Conservation (phyloP, 2,329 filamentous ascomycete species). For the Diaporthe longicolla region DNA sequence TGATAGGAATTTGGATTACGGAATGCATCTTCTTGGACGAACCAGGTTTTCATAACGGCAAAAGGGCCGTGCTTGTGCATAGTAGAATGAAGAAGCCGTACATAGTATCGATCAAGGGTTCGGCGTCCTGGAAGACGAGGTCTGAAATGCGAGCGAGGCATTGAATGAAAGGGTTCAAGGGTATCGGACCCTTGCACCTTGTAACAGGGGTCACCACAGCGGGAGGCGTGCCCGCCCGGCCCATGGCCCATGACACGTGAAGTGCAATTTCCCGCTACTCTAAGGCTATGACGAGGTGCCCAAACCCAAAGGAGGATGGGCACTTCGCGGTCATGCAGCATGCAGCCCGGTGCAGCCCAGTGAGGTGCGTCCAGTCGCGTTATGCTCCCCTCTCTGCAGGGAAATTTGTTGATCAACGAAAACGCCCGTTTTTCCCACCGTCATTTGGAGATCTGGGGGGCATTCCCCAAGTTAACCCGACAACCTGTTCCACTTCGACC, state of each 20-base stretch:
- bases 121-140: background rate
- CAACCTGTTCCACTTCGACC: constrained; percentile 35
- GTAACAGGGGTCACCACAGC: constrained; percentile 30
- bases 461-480: constrained; percentile 37
- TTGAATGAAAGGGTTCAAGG: constrained; percentile 22
- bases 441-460: constrained; percentile 26
- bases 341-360: constrained; percentile 34
- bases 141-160: constrained; percentile 8
- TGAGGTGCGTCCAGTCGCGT: constrained; percentile 36
- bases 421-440: constrained; percentile 23
- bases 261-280: constrained; percentile 38
- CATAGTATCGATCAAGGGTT: background rate
- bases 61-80: background rate
- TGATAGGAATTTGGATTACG: background rate
- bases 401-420: constrained; percentile 38
- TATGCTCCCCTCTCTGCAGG: constrained; percentile 20
- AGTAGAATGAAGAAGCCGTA: background rate
- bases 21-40: background rate
- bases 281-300: constrained; percentile 34
- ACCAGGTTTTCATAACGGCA: background rate
- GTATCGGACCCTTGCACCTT: constrained; percentile 24
- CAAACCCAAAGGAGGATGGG: constrained; percentile 31
- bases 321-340: constrained; percentile 35
- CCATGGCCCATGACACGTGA: constrained; percentile 28
- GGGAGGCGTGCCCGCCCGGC: constrained; percentile 5